phyloP scores from a whole-genome alignment of 2,329 filamentous ascomycete genomes.

The Plenodomus tracheiphilus region DNA sequence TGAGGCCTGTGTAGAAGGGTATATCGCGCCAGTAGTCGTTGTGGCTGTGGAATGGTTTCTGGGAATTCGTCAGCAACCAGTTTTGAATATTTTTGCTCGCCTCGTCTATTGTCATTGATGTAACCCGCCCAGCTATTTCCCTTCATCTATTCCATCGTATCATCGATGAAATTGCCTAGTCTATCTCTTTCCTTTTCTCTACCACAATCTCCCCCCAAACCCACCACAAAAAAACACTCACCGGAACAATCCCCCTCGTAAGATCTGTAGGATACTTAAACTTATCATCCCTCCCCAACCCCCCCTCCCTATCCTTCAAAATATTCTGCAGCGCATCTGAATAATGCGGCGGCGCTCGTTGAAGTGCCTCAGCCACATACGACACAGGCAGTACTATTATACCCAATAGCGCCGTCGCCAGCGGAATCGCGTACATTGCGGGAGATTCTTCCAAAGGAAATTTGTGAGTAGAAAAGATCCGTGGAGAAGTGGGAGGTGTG shows the following conservation, averaged over 20 bases:
- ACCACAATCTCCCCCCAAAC: not conserved
- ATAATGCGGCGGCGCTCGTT: slow-evolving; percentile 33
- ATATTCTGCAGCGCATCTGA: slow-evolving; percentile 59
- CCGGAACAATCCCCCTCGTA: slow-evolving; percentile 62
- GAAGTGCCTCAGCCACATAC: too few species aligned
- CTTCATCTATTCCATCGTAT: too few species aligned
- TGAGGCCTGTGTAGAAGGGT: slow-evolving; percentile 57
- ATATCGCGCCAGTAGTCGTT: slow-evolving; percentile 63
- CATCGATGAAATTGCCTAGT: too few species aligned
- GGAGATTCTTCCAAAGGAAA: too few species aligned
- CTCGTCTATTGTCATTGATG: not conserved
- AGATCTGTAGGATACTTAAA: slow-evolving; percentile 66
- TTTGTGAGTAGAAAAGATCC: too few species aligned
- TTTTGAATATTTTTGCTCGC: too few species aligned
- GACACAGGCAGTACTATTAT: not conserved
- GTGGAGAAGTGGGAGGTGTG: too few species aligned
- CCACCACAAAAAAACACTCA: slow-evolving; percentile 28
- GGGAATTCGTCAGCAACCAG: not conserved
- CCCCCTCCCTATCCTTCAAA: slow-evolving; percentile 56
- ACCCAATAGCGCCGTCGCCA: too few species aligned
- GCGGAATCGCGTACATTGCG: too few species aligned
- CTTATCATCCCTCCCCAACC: slow-evolving; percentile 51
- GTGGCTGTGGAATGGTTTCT: slow-evolving; percentile 60
- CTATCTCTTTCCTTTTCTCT: not conserved
- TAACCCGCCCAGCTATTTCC: not conserved